phyloP scores from a whole-genome alignment of 192 early-diverging fungal species.

The Chytriomyces confervae region DNA sequence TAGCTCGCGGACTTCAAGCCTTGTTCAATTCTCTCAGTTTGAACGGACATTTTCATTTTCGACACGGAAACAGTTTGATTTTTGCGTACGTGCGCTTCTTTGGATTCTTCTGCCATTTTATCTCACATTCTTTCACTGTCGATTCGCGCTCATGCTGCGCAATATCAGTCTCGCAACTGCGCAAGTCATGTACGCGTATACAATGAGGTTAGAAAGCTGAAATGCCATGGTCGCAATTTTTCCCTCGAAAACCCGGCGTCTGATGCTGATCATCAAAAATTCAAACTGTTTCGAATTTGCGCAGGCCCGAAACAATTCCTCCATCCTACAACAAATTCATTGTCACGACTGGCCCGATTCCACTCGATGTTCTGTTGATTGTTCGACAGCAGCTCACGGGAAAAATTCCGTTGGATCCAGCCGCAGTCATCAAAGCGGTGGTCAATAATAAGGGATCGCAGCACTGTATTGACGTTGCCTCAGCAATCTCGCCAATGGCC shows the following conservation, averaged over 20 bases:
- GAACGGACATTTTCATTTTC: slow-evolving; percentile 44
- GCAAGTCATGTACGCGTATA: slow-evolving; percentile 56
- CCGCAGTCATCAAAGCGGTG: slow-evolving; percentile 5
- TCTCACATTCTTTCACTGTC: background rate
- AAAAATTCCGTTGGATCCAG: slow-evolving; percentile 2
- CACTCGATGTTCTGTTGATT: background rate
- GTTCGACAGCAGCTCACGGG: slow-evolving; percentile 15
- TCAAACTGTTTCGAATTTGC: too few species aligned
- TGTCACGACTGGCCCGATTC: slow-evolving; percentile 23
- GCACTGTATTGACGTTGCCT: background rate
- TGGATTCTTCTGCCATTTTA: background rate
- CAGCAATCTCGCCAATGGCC: background rate
- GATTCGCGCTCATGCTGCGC: background rate
- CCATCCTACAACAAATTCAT: slow-evolving; percentile 45
- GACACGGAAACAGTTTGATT: slow-evolving; percentile 52
- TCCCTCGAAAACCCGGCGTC: background rate
- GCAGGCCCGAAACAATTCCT: slow-evolving; percentile 52
- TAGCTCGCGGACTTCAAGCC: slow-evolving; percentile 24
- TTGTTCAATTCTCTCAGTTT: slow-evolving; percentile 49
- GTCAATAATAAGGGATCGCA: background rate
- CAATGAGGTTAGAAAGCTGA: slow-evolving; percentile 31
- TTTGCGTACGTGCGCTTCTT: slow-evolving; percentile 36
- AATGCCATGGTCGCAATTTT: background rate
- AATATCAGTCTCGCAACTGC: slow-evolving; percentile 39
- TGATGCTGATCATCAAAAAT: too few species aligned